Evolutionary conservation across 176 grass and related monocot genomes (phyloP).

Genomic region (Oryza nivara): DNA sequence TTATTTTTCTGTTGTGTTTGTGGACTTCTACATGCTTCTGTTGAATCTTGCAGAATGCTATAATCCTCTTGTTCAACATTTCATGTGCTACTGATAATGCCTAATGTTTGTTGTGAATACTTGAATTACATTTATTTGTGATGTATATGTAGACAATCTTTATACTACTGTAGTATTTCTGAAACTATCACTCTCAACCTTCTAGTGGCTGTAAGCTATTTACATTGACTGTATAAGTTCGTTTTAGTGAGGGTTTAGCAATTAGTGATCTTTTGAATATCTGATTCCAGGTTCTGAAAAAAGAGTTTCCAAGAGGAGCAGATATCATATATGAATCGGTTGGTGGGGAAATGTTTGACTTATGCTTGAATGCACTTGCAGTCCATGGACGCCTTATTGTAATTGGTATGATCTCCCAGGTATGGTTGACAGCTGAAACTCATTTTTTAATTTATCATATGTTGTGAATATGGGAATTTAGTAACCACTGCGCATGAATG

Average conservation of each 20-base stretch:
- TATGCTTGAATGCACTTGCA: constrained; percentile 90
- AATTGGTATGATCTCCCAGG: constrained; percentile 99
- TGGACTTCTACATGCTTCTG: background rate
- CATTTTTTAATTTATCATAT: constrained; percentile 5
- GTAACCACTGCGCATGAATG: background rate
- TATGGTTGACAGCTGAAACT: constrained; percentile 32
- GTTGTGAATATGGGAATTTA: constrained; percentile 24
- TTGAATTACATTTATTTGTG: constrained; percentile 30
- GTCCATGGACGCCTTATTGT: constrained; percentile 83
- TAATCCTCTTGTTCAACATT: background rate
- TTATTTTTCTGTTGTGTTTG: constrained; percentile 9
- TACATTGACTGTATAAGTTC: constrained; percentile 16
- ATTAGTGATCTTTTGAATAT: constrained; percentile 16
- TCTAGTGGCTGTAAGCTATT: constrained; percentile 6
- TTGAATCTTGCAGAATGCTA: background rate
- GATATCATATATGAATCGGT: constrained; percentile 99
- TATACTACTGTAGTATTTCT: too few species aligned
- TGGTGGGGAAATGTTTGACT: constrained; percentile 93
- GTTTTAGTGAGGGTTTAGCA: constrained; percentile 19
- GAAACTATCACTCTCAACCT: background rate
- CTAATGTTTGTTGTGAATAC: constrained; percentile 29
- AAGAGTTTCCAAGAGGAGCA: constrained; percentile 79
- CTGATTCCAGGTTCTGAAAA: constrained; percentile 76
- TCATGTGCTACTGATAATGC: constrained; percentile 14
- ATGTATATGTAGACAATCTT: too few species aligned